Percentiles rank a stretch among this genome's conserved stretches.
phyloP scores from a whole-genome alignment of 306 rosid species.

The Cicer arietinum region DNA sequence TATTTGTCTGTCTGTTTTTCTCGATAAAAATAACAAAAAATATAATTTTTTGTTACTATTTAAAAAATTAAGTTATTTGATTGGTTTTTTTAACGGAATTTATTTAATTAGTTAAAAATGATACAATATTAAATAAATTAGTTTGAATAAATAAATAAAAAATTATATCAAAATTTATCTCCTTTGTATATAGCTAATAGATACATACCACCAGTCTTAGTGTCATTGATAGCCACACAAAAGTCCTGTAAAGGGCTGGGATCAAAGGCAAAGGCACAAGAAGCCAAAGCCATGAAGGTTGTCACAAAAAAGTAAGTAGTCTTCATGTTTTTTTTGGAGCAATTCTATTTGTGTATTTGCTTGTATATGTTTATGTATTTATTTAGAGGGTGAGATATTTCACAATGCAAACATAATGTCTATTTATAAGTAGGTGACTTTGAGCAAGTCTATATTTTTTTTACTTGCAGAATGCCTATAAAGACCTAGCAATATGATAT shows the following conservation, averaged over 20 bases:
- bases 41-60: too few species aligned
- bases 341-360: conserved; percentile 12
- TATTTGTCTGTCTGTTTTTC: too few species aligned
- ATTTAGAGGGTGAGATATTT: background rate
- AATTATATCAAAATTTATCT: too few species aligned
- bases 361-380: background rate
- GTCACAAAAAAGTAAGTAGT: background rate
- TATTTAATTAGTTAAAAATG: too few species aligned
- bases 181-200: too few species aligned
- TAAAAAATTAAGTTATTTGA: too few species aligned
- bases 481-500: conserved; percentile 7
- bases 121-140: too few species aligned
- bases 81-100: too few species aligned
- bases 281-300: conserved; percentile 27
- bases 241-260: conserved; percentile 48
- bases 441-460: conserved; percentile 14
- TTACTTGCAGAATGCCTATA: background rate
- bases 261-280: conserved; percentile 42
- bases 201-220: conserved; percentile 28
- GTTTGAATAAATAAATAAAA: too few species aligned
- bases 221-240: conserved; percentile 44
- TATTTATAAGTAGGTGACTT: conserved; percentile 24
- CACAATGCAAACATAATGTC: background rate
- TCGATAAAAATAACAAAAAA: too few species aligned
- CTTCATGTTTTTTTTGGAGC: conserved; percentile 16